These are phyloP conservation scores for Apiospora kogelbergensis DNA, from an alignment of 2,329 filamentous ascomycete species.

Conservation along the genomic window DNA sequence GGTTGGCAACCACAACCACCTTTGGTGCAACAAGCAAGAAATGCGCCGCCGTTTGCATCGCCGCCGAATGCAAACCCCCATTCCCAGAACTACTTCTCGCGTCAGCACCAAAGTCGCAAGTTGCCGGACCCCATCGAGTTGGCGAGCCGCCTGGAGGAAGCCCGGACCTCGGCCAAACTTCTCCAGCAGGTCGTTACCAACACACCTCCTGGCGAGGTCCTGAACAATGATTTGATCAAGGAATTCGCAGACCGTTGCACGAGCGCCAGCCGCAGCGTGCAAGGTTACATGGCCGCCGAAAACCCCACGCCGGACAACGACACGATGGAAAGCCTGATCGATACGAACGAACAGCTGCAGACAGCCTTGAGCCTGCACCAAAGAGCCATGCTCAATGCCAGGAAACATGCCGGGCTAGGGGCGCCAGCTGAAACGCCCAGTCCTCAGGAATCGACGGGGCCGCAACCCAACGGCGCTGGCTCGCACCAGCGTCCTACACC, in stretches of 20 bases:
- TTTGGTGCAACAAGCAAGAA: conserved; percentile 19
- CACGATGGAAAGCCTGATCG: conserved; percentile 89
- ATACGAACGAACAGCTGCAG: conserved; percentile 89
- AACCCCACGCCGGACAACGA: conserved; percentile 86
- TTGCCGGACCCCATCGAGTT: conserved; percentile 75
- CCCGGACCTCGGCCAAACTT: conserved; percentile 84
- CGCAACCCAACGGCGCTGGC: conserved; percentile 10
- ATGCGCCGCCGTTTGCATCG: conserved; percentile 27
- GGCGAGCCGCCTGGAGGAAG: conserved; percentile 82
- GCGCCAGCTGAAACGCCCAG: conserved; percentile 19
- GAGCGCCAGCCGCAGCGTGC: conserved; percentile 76
- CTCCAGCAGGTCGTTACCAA: conserved; percentile 90
- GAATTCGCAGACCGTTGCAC: conserved; percentile 90
- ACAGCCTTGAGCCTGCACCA: conserved; percentile 82
- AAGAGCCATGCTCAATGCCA: conserved; percentile 68
- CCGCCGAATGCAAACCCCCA: conserved; percentile 18
- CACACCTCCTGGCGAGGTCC: conserved; percentile 73
- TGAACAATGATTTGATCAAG: conserved; percentile 82
- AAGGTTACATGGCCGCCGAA: conserved; percentile 79
- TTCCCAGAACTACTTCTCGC: conserved; percentile 59
- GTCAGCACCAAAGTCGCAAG: conserved; percentile 46
- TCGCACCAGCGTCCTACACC: conserved; percentile 12
- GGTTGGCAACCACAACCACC: neutral
- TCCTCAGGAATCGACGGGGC: conserved; percentile 7
- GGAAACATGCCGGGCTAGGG: conserved; percentile 50